Percentiles rank a stretch among this genome's conserved stretches.
phyloP scores from a whole-genome alignment of 495 filamentous ascomycete genomes.

The Lindgomyces ingoldianus region DNA sequence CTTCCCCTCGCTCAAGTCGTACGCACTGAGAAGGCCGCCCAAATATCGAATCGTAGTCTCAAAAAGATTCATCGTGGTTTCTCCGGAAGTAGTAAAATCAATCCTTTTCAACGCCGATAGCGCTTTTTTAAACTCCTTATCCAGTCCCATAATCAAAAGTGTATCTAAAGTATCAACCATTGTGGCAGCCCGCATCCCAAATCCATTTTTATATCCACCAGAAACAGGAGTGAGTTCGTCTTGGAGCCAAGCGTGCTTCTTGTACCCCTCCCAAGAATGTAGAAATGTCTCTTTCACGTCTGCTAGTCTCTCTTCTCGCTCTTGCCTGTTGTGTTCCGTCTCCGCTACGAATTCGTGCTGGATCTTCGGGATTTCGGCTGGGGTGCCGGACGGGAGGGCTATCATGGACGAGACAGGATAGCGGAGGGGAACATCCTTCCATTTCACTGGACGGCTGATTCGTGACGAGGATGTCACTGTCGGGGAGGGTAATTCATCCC shows the following conservation, averaged over 20 bases:
- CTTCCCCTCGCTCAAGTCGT: slow-evolving; percentile 57
- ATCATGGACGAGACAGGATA: slow-evolving; percentile 67
- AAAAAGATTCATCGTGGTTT: slow-evolving; percentile 48
- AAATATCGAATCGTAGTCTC: slow-evolving; percentile 49
- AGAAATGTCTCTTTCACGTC: slow-evolving; percentile 47
- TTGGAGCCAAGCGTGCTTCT: slow-evolving; percentile 43
- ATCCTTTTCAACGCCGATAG: slow-evolving; percentile 73
- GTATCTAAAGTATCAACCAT: slow-evolving; percentile 90
- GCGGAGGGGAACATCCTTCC: slow-evolving; percentile 42
- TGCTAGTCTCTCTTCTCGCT: slow-evolving; percentile 50
- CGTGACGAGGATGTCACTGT: slow-evolving; percentile 6
- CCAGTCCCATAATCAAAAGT: slow-evolving; percentile 93
- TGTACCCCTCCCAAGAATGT: slow-evolving; percentile 48
- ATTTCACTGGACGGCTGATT: slow-evolving; percentile 19
- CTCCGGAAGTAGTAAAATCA: slow-evolving; percentile 72
- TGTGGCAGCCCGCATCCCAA: slow-evolving; percentile 93
- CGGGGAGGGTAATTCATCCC: slow-evolving; percentile 13
- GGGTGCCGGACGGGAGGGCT: slow-evolving; percentile 66
- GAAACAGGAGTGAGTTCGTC: slow-evolving; percentile 49
- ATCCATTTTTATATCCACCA: slow-evolving; percentile 61
- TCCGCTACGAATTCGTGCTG: slow-evolving; percentile 72
- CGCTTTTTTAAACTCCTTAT: slow-evolving; percentile 85
- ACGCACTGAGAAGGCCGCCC: slow-evolving; percentile 47
- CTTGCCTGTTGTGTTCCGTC: slow-evolving; percentile 44
- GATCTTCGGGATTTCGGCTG: slow-evolving; percentile 70